Base-by-base conservation (phyloP, 2,329 filamentous ascomycete genomes). In the Diaporthe vaccinii region DNA sequence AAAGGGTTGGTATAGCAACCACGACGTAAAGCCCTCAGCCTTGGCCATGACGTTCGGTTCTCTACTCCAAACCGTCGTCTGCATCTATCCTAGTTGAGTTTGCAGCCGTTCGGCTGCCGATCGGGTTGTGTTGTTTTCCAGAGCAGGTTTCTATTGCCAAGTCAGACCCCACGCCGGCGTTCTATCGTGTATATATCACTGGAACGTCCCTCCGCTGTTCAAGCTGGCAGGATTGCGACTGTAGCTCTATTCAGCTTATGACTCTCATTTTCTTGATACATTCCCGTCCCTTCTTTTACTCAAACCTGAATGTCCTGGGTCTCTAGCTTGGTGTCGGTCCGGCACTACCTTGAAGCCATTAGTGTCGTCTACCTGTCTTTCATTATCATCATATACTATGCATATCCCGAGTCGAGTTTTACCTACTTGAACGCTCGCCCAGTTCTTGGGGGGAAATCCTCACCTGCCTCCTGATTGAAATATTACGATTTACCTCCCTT, bases 1-100 rank as follows among this genome's bases (percentile, higher is more conserved):
- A 46, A 67, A 49, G 14, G 61, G 41, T 14, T 6, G n/a, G 17
- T 34, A 67, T 49, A 49, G 34, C 41, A 49, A 6, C 9, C 9
- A 49, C 3, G 28, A 22, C 12, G 2, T 34, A 34, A n/a, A 15
- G 20, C 41, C 3, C 7, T 15, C 61, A 34, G 36, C 7, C 61
- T 67, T 67, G 41, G 61, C 41, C 61, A 49, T 67, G 61, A 67
- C 61, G 61, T 67, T 5, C 2, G 20, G 15, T n/a, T 14, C 28
- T 49, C 31, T 67, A 67, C 41, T 49, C 34, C 41, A 67, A 34
- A 67, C 28, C 28, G 8, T 8, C 31, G 8, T 12, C 17, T 1
- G 17, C 25, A 8, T 10, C 36, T 39, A n/a, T 15, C 8, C n/a
- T 9, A 62, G 14, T 10, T 14, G 41, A 8, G 2, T 6, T 3